Evolutionary conservation across 257 asterid genomes (phyloP).

Genomic region (Cinchona pubescens): DNA sequence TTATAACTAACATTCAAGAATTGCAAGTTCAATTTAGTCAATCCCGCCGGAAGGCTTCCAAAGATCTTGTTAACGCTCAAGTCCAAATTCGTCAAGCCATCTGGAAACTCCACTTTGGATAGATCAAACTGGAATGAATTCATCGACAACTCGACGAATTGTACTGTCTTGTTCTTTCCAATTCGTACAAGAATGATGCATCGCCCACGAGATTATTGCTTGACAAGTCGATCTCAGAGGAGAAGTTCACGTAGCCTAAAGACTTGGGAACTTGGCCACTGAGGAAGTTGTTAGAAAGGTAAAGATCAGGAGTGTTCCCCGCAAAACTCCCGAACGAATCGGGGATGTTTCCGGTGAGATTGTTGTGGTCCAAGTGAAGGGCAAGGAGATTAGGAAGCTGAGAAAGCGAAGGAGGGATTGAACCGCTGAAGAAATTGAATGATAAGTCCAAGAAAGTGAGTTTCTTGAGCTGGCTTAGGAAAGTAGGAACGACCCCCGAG

Average conservation of each 20-base stretch:
- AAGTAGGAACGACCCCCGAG: conserved; percentile 49
- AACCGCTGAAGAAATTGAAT: conserved; percentile 38
- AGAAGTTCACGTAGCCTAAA: conserved; percentile 27
- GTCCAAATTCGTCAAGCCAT: conserved; percentile 27
- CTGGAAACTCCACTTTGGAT: conserved; percentile 34
- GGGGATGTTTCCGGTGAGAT: conserved; percentile 54
- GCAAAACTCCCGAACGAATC: conserved; percentile 42
- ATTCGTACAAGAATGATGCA: conserved; percentile 45
- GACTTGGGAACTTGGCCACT: conserved; percentile 36
- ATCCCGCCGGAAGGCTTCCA: conserved; percentile 44
- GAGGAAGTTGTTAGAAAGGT: conserved; percentile 40
- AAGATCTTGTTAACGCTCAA: conserved; percentile 44
- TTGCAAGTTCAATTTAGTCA: conserved; percentile 22
- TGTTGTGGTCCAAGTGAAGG: conserved; percentile 47
- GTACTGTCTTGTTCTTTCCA: conserved; percentile 34
- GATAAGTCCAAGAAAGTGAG: conserved; percentile 36
- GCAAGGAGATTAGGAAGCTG: conserved; percentile 30
- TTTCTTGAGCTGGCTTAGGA: conserved; percentile 36
- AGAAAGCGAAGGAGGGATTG: conserved; percentile 44
- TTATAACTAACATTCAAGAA: conserved; percentile 43
- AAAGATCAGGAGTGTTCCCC: conserved; percentile 22
- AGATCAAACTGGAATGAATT: conserved; percentile 48
- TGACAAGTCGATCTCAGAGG: conserved; percentile 25
- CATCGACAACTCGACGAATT: conserved; percentile 27
- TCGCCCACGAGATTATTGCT: conserved; percentile 48